Evolutionary conservation across 2,329 filamentous ascomycete species (phyloP).

Genomic region (Xylaria digitata): DNA sequence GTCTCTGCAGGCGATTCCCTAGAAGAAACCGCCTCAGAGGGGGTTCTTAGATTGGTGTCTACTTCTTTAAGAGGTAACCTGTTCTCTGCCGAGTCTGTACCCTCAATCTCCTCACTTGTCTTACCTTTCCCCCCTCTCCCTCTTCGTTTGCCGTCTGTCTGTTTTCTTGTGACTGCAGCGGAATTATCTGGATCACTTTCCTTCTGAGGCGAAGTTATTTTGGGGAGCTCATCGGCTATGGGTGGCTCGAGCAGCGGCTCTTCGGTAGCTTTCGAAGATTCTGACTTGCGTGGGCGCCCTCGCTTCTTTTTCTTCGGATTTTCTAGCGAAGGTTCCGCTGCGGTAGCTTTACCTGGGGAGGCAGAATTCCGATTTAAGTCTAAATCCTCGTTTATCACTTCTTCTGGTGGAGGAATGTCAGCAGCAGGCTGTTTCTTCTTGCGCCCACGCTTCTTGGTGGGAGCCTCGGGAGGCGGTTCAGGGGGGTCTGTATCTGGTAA

Average conservation of each 20-base stretch:
- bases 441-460: slow-evolving; percentile 49
- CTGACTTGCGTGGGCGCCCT: slow-evolving; percentile 49
- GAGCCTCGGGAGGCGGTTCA: slow-evolving; percentile 32
- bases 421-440: slow-evolving; percentile 47
- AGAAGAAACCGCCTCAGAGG: slow-evolving; percentile 32
- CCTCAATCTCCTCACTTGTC: slow-evolving; percentile 27
- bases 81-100: slow-evolving; percentile 18
- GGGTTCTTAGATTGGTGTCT: slow-evolving; percentile 37
- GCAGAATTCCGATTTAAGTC: slow-evolving; percentile 10
- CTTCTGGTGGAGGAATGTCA: slow-evolving; percentile 24
- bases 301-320: slow-evolving; percentile 50
- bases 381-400: slow-evolving; percentile 25
- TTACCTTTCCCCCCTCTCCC: slow-evolving; percentile 29
- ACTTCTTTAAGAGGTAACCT: slow-evolving; percentile 42
- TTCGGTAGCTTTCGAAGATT: slow-evolving; percentile 33
- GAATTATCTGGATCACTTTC: slow-evolving; percentile 16
- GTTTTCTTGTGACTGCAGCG: slow-evolving; percentile 12
- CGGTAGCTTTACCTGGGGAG: slow-evolving; percentile 19
- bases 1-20: slow-evolving; percentile 7
- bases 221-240: slow-evolving; percentile 14
- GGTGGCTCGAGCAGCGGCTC: slow-evolving; percentile 18
- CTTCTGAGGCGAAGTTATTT: slow-evolving; percentile 14
- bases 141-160: slow-evolving; percentile 27
- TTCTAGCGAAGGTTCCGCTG: slow-evolving; percentile 35
- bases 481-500: slow-evolving; percentile 22